Evolutionary conservation across 306 rosid species (phyloP).

Genomic region (Gillenia trifoliata): DNA sequence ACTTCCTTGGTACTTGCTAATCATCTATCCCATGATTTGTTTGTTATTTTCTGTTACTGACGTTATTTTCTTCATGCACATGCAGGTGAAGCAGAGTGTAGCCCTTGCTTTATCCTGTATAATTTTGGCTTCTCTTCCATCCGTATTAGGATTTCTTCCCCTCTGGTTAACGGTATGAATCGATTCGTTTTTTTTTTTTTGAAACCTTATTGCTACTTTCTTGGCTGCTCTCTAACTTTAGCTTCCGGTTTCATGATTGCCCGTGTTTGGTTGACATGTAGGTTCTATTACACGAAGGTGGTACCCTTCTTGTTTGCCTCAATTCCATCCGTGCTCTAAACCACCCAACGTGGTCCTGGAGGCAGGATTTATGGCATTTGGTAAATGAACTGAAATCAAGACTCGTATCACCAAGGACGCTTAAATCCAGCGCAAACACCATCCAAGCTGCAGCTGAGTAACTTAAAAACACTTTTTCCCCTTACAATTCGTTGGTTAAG

Average conservation of each 20-base stretch:
- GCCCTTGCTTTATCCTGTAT: slow-evolving; percentile 79
- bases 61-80: not conserved
- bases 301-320: slow-evolving; percentile 89
- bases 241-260: not conserved
- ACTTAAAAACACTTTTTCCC: not conserved
- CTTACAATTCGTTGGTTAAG: not conserved
- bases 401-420: slow-evolving; percentile 16
- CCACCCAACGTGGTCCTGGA: slow-evolving; percentile 89
- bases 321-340: slow-evolving; percentile 84
- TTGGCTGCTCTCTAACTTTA: not conserved
- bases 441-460: slow-evolving; percentile 40
- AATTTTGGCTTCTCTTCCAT: slow-evolving; percentile 82
- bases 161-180: slow-evolving; percentile 87
- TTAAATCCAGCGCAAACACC: slow-evolving; percentile 21
- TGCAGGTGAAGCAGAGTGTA: slow-evolving; percentile 93
- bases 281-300: slow-evolving; percentile 98
- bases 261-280: slow-evolving; percentile 32
- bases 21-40: not conserved
- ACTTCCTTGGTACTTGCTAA: slow-evolving; percentile 63
- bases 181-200: slow-evolving; percentile 12
- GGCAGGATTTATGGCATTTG: slow-evolving; percentile 47
- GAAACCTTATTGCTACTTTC: slow-evolving; percentile 1
- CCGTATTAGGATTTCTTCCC: slow-evolving; percentile 91
- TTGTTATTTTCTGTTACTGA: not conserved
- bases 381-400: slow-evolving; percentile 40